phyloP scores from a whole-genome alignment of 2,329 filamentous ascomycete genomes.

The Moelleriella libera region DNA sequence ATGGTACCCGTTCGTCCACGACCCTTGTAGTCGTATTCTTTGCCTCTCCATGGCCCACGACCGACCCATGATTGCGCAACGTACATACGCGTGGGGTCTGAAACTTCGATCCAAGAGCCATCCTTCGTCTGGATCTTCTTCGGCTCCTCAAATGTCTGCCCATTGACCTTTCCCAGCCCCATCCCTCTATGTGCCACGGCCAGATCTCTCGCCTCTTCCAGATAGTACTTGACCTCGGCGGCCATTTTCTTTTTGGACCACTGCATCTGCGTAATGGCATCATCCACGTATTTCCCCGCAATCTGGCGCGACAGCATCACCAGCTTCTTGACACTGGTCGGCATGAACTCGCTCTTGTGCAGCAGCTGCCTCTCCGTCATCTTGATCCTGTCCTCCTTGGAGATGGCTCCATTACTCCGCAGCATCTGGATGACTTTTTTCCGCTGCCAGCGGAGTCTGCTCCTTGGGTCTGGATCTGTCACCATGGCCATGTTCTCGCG shows the following conservation, averaged over 20 bases:
- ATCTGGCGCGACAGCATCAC: conserved; percentile 78
- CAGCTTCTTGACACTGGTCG: conserved; percentile 87
- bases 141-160: conserved; percentile 21
- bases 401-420: conserved; percentile 36
- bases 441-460: conserved; percentile 63
- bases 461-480: conserved; percentile 61
- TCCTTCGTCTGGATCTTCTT: conserved; percentile 57
- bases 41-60: conserved; percentile 48
- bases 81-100: conserved; percentile 72
- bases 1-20: conserved; percentile 57
- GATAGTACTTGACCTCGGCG: conserved; percentile 61
- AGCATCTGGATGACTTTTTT: conserved; percentile 73
- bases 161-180: conserved; percentile 47
- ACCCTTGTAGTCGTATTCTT: conserved; percentile 56
- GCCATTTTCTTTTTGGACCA: conserved; percentile 92
- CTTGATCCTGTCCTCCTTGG: conserved; percentile 51
- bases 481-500: conserved; percentile 43
- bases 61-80: conserved; percentile 90
- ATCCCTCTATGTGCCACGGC: conserved; percentile 74
- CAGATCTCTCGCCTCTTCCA: conserved; percentile 68
- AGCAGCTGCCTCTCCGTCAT: conserved; percentile 42
- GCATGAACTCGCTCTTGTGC: conserved; percentile 55
- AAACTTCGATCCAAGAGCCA: conserved; percentile 56
- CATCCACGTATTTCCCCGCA: conserved; percentile 81
- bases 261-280: conserved; percentile 87